Conservation (phyloP, 176 grass and related monocot genomes). For the Cenchrus purpureus region DNA sequence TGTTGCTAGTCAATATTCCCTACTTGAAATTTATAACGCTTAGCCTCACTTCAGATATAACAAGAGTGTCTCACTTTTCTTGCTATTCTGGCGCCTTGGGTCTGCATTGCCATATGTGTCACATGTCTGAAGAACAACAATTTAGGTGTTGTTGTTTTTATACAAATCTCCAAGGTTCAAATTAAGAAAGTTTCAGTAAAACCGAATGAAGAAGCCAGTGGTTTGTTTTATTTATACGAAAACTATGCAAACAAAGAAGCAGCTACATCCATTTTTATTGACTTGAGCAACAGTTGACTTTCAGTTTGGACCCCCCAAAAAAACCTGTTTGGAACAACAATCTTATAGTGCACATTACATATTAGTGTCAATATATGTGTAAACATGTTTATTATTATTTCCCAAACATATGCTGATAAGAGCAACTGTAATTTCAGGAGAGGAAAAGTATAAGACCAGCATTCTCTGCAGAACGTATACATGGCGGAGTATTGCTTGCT, state of each 20-base stretch:
- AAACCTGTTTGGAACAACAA: too few species aligned
- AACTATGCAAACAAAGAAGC: background rate
- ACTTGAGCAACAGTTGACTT: background rate
- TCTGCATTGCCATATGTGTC: background rate
- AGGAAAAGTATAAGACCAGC: slow-evolving; percentile 74
- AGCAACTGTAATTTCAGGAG: slow-evolving; percentile 63
- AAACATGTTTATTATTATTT: slow-evolving; percentile 2
- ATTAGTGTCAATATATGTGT: slow-evolving; percentile 8
- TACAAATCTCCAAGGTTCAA: background rate
- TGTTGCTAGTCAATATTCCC: background rate
- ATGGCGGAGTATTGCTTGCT: slow-evolving; percentile 69
- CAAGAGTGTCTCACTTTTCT: slow-evolving; percentile 3
- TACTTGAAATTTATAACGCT: background rate
- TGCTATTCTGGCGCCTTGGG: background rate
- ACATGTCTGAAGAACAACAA: background rate
- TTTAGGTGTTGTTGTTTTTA: background rate
- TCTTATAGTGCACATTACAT: background rate
- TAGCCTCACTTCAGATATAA: background rate
- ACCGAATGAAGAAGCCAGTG: background rate
- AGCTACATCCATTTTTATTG: too few species aligned
- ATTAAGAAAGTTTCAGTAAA: background rate
- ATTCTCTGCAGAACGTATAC: slow-evolving; percentile 72
- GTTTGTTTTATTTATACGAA: background rate
- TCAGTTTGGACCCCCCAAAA: background rate
- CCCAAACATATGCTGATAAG: background rate